Base-by-base conservation (phyloP, 2,329 filamentous ascomycete species). In the Colletotrichum australisinense region DNA sequence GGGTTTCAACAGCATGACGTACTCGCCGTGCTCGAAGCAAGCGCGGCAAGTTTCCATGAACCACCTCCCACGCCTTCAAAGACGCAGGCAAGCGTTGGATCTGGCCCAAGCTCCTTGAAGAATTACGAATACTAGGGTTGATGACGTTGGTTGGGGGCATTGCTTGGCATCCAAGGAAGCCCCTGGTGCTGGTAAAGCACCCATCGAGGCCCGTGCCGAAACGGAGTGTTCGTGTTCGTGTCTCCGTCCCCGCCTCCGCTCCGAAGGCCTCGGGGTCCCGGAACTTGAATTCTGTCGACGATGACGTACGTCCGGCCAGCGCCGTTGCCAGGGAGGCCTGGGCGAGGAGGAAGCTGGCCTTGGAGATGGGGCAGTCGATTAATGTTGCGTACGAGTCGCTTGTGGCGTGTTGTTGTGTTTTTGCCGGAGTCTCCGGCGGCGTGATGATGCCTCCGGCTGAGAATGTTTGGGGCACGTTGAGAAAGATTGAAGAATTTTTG, bases 271-370 rank as follows among this genome's bases (percentile, higher is more conserved):
- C 59, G 14, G 42, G 53, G 55, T 32, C 46, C 8, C 42, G 30
- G 42, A 70, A 56, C 35, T 70, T 64, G 60, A 73, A 70, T 56
- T 52, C 55, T 12, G 60, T 60, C 12, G 49, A 38, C 38, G 67
- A 57, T 49, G 55, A 70, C 38, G 38, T 42, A 16, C 46, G 32
- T 19, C 65, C 58, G 19, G 19, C 56, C 4, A 73, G 53, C 8
- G n/a, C 38, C 8, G 55, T 57, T 30, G 67, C 67, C 42, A 73
- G 46, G 28, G 70, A 65, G 22, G 60, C 70, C 55, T 65, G 70
- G 26, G 70, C 70, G 28, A 73, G 70, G 26, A 73, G 55, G 14
- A 73, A 73, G 46, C 70, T 70, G n/a, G 70, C 60, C 22, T 70
- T 70, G 16, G 70, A 73, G 35, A 73, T 65, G 11, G 67, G 60